Base-by-base conservation (phyloP, 139 green algal genomes). In the Chloropicon primus region DNA sequence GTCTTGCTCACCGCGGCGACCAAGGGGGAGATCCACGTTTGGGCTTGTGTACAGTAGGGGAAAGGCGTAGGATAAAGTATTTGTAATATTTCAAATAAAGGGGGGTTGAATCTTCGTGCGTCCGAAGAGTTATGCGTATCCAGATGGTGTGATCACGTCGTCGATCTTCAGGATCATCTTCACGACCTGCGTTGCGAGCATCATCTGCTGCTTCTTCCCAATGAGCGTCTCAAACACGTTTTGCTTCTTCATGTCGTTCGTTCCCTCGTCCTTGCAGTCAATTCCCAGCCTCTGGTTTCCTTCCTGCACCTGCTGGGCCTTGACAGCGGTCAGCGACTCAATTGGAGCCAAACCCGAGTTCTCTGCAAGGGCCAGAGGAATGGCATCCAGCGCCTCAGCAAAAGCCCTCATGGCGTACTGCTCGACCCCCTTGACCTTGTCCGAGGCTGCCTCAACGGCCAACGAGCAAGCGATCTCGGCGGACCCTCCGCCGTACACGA, bases 101-200 rank as follows among this genome's bases (percentile, higher is more conserved):
- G n/a, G n/a, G n/a, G n/a, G n/a, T n/a, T n/a, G n/a, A n/a, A n/a
- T n/a, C n/a, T n/a, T n/a, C n/a, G n/a, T n/a, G n/a, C 41, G 41
- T 62, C 10, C 10, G 41, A 5, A 17, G 41, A 5, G 17, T 82
- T 21, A 82, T 21, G 75, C 73, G 26, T 82, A 82, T 21, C 22
- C 72, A 28, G 25, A 62, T n/a, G 78, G 22, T n/a, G 54, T 92
- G 76, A 99, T 98, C 27, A 98, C 90, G 78, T 99, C 95, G 73
- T 99, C 95, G 74, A 99, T 97, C 81, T 99, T 99, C 2, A 99
- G 82, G 74, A 99, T 99, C 93, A 99, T 97, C 84, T 97, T 98
- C 87, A 62, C 41, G 41, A 62, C 41, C 86, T 98, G 95, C 3
- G 96, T 99, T 1, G 96, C 95, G 27, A 99, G 88, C 83, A 96